Base-by-base conservation (phyloP, 176 grass and related monocot species). In the Phragmites australis region DNA sequence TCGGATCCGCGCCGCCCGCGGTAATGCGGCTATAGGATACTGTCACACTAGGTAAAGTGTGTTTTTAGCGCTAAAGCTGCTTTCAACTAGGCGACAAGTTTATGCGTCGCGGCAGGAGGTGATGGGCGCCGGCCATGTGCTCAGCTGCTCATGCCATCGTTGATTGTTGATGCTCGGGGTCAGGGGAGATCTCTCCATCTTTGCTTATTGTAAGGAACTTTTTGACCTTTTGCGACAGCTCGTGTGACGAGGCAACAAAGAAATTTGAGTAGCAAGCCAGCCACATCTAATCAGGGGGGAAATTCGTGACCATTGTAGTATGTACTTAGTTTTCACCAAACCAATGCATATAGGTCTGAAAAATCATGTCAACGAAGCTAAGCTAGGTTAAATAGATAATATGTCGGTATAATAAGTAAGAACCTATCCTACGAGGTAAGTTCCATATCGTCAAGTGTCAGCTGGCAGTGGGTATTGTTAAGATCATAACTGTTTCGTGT, bases 21-120 rank as follows among this genome's bases (percentile, higher is more conserved):
- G 3, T 61, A 19, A 32, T 16, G 55, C 29, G 17, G 80, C 1
- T 8, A 9, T 39, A 32, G 18, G 61, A 39, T 2, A 39, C 17
- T 6, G 1, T 17, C 5, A 32, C n/a, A 25, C 6, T 49, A 23
- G 16, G 42, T 22, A 31, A 31, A 18, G 13, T 17, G 59, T 65
- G 45, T 43, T 45, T 60, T 71, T 71, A 71, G 26, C 56, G 7
- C 57, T 47, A 51, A 30, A n/a, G n/a, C 74, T 21, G 42, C 64
- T 50, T 85, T 48, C 58, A 85, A 23, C 74, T 52, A 23, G 62
- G 55, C n/a, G 44, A 53, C 62, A 61, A 69, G 39, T 76, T 30
- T 84, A 68, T 23, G 40, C 31, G 60, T 12, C 13, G 21, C 41
- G 10, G 44, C 73, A 70, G 64, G 29, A 49, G 52, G 66, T 39